Base-by-base conservation (phyloP, 2,329 filamentous ascomycete species). In the Ascochyta pisi region DNA sequence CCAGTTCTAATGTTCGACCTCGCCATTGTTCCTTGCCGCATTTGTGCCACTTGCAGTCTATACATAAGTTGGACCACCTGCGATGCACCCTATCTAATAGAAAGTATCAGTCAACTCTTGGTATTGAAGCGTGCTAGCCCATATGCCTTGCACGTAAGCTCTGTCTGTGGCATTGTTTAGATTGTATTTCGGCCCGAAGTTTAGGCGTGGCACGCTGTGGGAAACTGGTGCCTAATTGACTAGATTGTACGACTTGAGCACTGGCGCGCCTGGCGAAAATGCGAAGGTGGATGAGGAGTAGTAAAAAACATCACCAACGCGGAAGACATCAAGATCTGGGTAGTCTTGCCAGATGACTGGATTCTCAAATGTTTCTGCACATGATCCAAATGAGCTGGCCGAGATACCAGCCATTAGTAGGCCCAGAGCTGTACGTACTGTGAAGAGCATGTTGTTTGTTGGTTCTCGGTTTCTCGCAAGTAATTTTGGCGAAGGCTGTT, bases 1-100 rank as follows among this genome's bases (percentile, higher is more conserved):
- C 81, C 81, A 84, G 37, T 71, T 69, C 70, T 68, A 73, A 43
- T 54, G 60, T 2, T 55, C 40, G 1, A 74, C 71, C 38, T 73
- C 70, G 33, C 71, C 72, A 16, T 65, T 65, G 51, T 71, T 70
- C 33, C 50, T 50, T 9, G 43, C 66, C 0, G 79, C 79, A 0
- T 78, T 80, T 1, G 73, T 71, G 4, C 74, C 74, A 9, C 70
- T 67, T 0, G 83, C 77, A 0, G 83, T 84, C 61, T 81, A 87
- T 33, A 87, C 71, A 63, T 83, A 85, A 0, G 83, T 84, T 8
- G 77, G 76, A 29, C 75, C 72, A 45, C 76, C 80, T 38, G 83
- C 78, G 48, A 84, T 75, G 61, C 84, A 86, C 1, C 83, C 84
- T 8, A 84, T 77, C 84, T 84, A 86, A 72, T 85, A 85, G 68